Conservation (phyloP, 805 yeast genomes). For the Lipomyces japonicus region DNA sequence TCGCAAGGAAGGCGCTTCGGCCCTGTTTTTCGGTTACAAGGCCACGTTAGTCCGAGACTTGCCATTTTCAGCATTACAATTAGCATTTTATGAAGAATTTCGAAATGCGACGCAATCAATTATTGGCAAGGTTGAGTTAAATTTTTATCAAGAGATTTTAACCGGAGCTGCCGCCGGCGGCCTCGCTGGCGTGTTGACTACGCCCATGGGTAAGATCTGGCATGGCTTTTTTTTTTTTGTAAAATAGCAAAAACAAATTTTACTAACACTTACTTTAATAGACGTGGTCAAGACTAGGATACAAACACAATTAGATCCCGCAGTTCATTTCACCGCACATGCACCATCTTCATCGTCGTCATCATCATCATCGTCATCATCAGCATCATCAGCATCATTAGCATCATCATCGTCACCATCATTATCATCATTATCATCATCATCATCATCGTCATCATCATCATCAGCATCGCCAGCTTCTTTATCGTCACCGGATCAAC, state of each 20-base stretch:
- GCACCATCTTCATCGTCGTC: not conserved
- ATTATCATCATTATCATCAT: not conserved
- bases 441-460: not conserved
- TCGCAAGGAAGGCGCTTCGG: conserved; percentile 64
- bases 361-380: not conserved
- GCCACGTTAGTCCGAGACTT: conserved; percentile 90
- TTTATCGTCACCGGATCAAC: no score
- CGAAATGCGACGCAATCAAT: conserved; percentile 37
- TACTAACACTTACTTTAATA: conserved; percentile 7
- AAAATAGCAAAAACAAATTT: not conserved
- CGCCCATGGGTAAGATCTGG: conserved; percentile 57
- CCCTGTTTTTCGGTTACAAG: conserved; percentile 86
- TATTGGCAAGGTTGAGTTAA: conserved; percentile 36
- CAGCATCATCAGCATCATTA: not conserved
- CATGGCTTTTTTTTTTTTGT: not conserved
- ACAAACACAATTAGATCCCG: conserved; percentile 66
- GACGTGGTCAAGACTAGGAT: conserved; percentile 85
- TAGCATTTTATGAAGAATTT: conserved; percentile 69
- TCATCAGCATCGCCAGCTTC: not conserved
- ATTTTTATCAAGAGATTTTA: conserved; percentile 54
- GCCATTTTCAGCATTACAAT: conserved; percentile 93
- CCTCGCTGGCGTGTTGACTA: conserved; percentile 79
- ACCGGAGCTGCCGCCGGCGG: conserved; percentile 98
- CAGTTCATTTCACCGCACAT: not conserved
- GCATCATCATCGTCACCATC: not conserved